Percentiles rank a stretch among this genome's conserved stretches.
Conservation (phyloP, 2,329 filamentous ascomycete genomes). For the Ophiostoma piceae region DNA sequence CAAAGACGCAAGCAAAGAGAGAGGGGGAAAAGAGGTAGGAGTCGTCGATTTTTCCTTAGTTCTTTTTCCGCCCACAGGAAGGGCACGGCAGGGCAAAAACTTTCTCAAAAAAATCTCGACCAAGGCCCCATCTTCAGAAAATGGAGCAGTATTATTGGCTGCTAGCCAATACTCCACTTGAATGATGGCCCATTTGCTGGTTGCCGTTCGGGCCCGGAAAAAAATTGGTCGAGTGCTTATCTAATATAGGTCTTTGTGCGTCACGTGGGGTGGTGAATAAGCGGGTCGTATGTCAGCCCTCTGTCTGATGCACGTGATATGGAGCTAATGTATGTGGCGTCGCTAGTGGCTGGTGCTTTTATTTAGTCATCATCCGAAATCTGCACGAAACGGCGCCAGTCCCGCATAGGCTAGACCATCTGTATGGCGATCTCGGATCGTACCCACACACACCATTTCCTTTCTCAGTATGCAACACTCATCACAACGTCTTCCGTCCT, state of each 20-base stretch:
- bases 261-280: conserved; percentile 6
- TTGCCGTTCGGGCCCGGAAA: conserved; percentile 7
- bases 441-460: not conserved
- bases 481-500: no score
- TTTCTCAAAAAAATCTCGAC: conserved; percentile 11
- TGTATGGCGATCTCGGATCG: conserved; percentile 8
- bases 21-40: conserved; percentile 12
- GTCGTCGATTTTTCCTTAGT: conserved; percentile 17
- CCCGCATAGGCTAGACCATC: not conserved
- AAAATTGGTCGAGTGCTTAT: conserved; percentile 6
- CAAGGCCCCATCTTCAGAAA: not conserved
- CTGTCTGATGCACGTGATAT: not conserved
- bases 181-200: not conserved
- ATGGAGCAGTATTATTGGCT: not conserved
- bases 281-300: not conserved
- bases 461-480: no score
- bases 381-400: not conserved
- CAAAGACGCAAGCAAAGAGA: conserved; percentile 8
- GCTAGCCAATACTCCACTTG: not conserved
- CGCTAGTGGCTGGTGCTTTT: not conserved
- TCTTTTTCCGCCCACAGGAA: not conserved
- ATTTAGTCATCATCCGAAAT: not conserved
- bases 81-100: not conserved
- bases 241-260: conserved; percentile 11
- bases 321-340: not conserved